A percentile compares a stretch with the other conserved stretches of the same genome.
Evolutionary conservation across 2,329 filamentous ascomycete species (phyloP).

Genomic region (Claviceps sp.): DNA sequence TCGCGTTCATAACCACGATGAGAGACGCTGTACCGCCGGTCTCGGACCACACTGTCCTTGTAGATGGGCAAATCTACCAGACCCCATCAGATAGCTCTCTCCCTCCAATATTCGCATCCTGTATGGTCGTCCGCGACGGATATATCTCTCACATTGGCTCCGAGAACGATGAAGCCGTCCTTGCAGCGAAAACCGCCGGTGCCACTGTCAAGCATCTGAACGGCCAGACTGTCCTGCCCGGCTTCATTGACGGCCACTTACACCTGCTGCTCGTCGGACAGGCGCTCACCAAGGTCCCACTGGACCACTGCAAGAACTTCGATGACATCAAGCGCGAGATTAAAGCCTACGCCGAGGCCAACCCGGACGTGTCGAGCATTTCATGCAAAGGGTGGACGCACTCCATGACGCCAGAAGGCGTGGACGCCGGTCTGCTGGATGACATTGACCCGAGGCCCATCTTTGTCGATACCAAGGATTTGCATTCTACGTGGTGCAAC

Average conservation of each 20-base stretch:
- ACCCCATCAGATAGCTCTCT: slow-evolving; percentile 1
- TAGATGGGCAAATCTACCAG: slow-evolving; percentile 12
- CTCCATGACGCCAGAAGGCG: slow-evolving; percentile 30
- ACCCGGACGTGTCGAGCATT: slow-evolving; percentile 35
- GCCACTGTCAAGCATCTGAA: slow-evolving; percentile 15
- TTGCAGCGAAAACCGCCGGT: slow-evolving; percentile 12
- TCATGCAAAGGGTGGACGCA: slow-evolving; percentile 44
- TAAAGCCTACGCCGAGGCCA: slow-evolving; percentile 28
- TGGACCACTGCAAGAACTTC: slow-evolving; percentile 34
- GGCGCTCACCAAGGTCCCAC: slow-evolving; percentile 34
- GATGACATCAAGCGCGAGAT: slow-evolving; percentile 36
- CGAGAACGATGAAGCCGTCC: slow-evolving; percentile 12
- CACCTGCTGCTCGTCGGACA: slow-evolving; percentile 42
- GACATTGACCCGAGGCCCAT: slow-evolving; percentile 41
- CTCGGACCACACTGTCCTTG: slow-evolving; percentile 6
- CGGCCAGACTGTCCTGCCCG: slow-evolving; percentile 31
- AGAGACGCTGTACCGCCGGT: slow-evolving; percentile 1
- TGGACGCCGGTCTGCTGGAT: slow-evolving; percentile 31
- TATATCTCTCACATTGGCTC: slow-evolving; percentile 22
- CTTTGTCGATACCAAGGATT: slow-evolving; percentile 42
- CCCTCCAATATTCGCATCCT: slow-evolving; percentile 7
- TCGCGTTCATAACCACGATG: slow-evolving; percentile 4
- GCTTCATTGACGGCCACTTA: slow-evolving; percentile 45
- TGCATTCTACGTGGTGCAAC: slow-evolving; percentile 45
- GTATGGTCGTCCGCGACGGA: slow-evolving; percentile 22